These are phyloP conservation scores for Boletus sp. DNA, from an alignment of 768 basidiomycete species.

Conservation along the genomic window DNA sequence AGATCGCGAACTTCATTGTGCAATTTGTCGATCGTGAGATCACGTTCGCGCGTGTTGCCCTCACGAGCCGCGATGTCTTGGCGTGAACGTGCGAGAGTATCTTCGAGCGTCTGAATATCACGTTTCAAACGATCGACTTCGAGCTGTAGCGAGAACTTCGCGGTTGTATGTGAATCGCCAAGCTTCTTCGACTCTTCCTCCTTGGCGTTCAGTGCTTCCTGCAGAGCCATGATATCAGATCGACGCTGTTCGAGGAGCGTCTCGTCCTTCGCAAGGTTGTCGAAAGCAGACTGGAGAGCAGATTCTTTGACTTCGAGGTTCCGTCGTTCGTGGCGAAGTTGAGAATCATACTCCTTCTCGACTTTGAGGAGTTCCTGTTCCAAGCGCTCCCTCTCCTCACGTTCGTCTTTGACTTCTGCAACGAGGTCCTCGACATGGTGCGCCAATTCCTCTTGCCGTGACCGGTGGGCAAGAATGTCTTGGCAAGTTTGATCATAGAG, in stretches of 20 bases:
- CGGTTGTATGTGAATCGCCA: slow-evolving; percentile 82
- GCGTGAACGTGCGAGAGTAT: slow-evolving; percentile 69
- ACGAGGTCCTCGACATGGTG: slow-evolving; percentile 72
- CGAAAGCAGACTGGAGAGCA: slow-evolving; percentile 59
- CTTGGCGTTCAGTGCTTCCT: slow-evolving; percentile 63
- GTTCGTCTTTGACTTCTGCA: slow-evolving; percentile 57
- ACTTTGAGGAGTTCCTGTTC: slow-evolving; percentile 54
- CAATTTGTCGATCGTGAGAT: slow-evolving; percentile 69
- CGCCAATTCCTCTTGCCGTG: slow-evolving; percentile 76
- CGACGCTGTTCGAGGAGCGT: slow-evolving; percentile 70
- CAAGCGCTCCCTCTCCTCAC: slow-evolving; percentile 50
- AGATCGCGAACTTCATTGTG: slow-evolving; percentile 82
- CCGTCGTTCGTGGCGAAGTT: slow-evolving; percentile 58
- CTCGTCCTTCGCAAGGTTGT: slow-evolving; percentile 62
- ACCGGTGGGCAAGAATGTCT: slow-evolving; percentile 66
- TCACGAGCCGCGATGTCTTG: slow-evolving; percentile 71
- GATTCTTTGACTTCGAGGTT: slow-evolving; percentile 69
- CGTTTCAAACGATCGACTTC: slow-evolving; percentile 85
- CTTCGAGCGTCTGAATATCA: slow-evolving; percentile 78
- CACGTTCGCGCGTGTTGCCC: slow-evolving; percentile 62
- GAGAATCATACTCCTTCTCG: slow-evolving; percentile 63
- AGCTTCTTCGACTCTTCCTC: slow-evolving; percentile 77
- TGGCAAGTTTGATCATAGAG: slow-evolving; percentile 61
- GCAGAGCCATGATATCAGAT: slow-evolving; percentile 69
- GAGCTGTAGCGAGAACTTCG: slow-evolving; percentile 83